Evolutionary conservation across 2,329 filamentous ascomycete species (phyloP).

Genomic region (Grosmannia serpens): DNA sequence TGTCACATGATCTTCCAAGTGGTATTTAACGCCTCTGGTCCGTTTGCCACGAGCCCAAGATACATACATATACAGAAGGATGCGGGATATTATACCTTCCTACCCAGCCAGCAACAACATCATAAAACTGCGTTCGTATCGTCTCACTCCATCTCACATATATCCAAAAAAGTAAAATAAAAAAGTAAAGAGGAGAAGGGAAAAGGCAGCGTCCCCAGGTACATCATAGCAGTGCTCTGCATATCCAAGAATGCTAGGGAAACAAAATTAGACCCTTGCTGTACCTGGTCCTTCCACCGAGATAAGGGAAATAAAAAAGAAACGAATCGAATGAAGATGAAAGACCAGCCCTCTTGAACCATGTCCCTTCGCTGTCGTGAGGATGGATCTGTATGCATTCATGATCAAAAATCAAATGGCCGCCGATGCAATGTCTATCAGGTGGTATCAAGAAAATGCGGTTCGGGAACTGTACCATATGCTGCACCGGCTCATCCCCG

Average conservation of each 20-base stretch:
- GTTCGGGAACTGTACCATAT: too few species aligned
- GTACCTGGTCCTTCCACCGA: too few species aligned
- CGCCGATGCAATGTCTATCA: constrained; percentile 1
- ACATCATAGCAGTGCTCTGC: background rate
- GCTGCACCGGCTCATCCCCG: too few species aligned
- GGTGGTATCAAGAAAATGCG: background rate
- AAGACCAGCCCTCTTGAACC: background rate
- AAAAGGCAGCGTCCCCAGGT: background rate
- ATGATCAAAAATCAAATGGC: background rate
- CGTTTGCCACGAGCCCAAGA: background rate
- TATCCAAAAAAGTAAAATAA: background rate
- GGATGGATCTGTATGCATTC: background rate
- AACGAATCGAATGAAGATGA: background rate
- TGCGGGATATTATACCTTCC: background rate
- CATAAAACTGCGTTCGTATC: background rate
- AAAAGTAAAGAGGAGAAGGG: background rate
- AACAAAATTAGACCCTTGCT: background rate
- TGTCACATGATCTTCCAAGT: background rate
- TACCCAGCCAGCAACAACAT: background rate
- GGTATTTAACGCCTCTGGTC: background rate
- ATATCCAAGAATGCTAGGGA: background rate
- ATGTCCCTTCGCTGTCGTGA: background rate
- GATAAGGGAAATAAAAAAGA: background rate
- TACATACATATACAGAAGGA: constrained; percentile 1
- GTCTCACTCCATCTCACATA: background rate